Conservation (phyloP, 2,329 filamentous ascomycete genomes). For the Elsinoe australis region DNA sequence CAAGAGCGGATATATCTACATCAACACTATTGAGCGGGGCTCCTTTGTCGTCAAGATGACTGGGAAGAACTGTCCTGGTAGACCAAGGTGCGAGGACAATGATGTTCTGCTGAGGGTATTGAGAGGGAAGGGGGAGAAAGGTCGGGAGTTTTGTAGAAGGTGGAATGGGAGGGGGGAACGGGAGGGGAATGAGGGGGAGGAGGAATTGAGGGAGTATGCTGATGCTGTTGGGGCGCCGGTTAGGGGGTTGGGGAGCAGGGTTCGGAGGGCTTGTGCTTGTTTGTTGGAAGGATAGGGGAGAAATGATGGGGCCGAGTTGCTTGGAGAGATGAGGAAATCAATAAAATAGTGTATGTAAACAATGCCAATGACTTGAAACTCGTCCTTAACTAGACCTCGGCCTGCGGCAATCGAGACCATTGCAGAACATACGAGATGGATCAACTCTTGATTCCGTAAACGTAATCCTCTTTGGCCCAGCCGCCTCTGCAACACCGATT, state of each 20-base stretch:
- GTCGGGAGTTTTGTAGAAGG: constrained; percentile 21
- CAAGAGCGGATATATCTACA: constrained; percentile 42
- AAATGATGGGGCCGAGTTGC: no score
- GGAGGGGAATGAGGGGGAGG: constrained; percentile 20
- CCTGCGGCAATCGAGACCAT: no score
- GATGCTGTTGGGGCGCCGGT: constrained; percentile 15
- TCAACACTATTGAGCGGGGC: constrained; percentile 49
- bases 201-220: constrained; percentile 21
- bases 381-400: no score
- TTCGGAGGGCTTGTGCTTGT: constrained; percentile 23
- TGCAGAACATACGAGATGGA: no score
- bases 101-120: constrained; percentile 19
- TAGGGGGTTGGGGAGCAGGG: constrained; percentile 17
- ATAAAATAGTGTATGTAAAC: no score
- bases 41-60: constrained; percentile 41
- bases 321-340: no score
- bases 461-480: no score
- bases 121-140: constrained; percentile 19
- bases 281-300: constrained; percentile 17
- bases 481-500: no score
- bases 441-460: no score
- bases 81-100: constrained; percentile 20
- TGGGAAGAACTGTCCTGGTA: constrained; percentile 17
- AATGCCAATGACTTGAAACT: no score
- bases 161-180: constrained; percentile 19